These are phyloP conservation scores for Ceratopteris richardii DNA, from an alignment of 75 land plant species.

Conservation along the genomic window DNA sequence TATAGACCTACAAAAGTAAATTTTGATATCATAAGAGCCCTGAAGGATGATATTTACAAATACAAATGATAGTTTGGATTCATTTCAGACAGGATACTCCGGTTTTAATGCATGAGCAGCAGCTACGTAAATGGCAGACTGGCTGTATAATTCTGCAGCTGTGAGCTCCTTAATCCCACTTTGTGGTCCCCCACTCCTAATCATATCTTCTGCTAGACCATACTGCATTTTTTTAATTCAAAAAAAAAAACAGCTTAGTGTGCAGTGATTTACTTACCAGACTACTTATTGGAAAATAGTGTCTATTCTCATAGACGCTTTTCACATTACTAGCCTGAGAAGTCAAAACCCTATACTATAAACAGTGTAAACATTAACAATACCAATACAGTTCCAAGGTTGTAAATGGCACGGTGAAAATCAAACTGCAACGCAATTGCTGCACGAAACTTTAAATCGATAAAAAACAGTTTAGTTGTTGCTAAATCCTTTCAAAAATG, in stretches of 20 bases:
- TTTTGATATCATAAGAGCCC: too few species aligned
- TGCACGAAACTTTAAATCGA: conserved; percentile 79
- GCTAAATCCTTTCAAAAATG: too few species aligned
- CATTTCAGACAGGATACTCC: conserved; percentile 61
- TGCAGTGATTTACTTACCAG: conserved; percentile 2
- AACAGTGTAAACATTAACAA: too few species aligned
- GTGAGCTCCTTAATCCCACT: conserved; percentile 44
- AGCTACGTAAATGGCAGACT: conserved; percentile 95
- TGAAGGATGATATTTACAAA: too few species aligned
- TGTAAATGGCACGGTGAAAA: conserved; percentile 97
- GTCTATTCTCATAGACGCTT: too few species aligned
- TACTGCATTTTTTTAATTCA: conserved; percentile 63
- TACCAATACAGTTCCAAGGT: conserved; percentile 96
- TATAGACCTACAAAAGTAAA: conserved; percentile 62
- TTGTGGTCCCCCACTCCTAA: conserved; percentile 55
- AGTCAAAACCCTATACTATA: too few species aligned
- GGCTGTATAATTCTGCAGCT: conserved; percentile 77
- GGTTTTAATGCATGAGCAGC: conserved; percentile 97
- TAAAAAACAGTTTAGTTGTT: too few species aligned
- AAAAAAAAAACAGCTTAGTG: background rate
- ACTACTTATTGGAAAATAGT: too few species aligned
- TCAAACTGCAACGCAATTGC: conserved; percentile 91
- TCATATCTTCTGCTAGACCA: conserved; percentile 94
- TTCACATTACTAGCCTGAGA: too few species aligned
- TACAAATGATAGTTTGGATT: background rate